Base-by-base conservation (phyloP, 208 protist genomes). In the Wallacemonas sp. region DNA sequence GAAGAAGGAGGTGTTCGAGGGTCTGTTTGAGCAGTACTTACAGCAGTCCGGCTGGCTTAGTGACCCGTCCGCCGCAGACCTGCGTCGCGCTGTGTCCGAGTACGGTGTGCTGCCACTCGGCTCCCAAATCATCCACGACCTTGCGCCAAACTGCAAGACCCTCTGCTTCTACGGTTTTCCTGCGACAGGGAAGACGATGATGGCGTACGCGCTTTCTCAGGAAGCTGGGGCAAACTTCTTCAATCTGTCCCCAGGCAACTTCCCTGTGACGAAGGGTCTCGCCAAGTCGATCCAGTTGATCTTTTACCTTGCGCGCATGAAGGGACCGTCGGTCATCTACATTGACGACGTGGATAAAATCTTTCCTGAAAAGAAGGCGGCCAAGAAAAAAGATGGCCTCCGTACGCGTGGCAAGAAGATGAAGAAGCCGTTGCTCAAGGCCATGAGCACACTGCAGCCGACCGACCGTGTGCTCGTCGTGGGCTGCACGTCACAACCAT, bases 391-490 rank as follows among this genome's bases (percentile, higher is more conserved):
- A 51, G 82, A 86, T 45, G 84, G 75, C 9, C 70, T 93, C 28
- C 44, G 67, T 19, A 61, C 49, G 31, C 92, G 89, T 11, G 93
- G 88, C 22, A 92, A 83, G 61, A 92, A 95, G 42, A 90, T 98
- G 67, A 95, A 93, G 69, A 98, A 97, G 76, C 84, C 93, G 53
- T 66, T 98, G 5, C 36, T 91, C 38, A 90, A 93, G 62, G 77
- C 80, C 28, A 88, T 93, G 33, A 73, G 63, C 49, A 82, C 61
- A n/a, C 55, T 98, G 54, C 70, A 86, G 44, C 85, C 88, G 0
- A 88, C 81, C 2, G 94, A 98, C 53, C 87, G 96, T 31, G 94
- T 98, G 2, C 53, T 98, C 28, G 65, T 98, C n/a, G 69, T 98
- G 26, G 91, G 80, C 26, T 83, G 75, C 24, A 79, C 80, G 17